Percentiles rank a stretch among this genome's conserved stretches.
Evolutionary conservation across 495 filamentous ascomycete genomes (phyloP).

Genomic region (Stereocaulon alpinum): DNA sequence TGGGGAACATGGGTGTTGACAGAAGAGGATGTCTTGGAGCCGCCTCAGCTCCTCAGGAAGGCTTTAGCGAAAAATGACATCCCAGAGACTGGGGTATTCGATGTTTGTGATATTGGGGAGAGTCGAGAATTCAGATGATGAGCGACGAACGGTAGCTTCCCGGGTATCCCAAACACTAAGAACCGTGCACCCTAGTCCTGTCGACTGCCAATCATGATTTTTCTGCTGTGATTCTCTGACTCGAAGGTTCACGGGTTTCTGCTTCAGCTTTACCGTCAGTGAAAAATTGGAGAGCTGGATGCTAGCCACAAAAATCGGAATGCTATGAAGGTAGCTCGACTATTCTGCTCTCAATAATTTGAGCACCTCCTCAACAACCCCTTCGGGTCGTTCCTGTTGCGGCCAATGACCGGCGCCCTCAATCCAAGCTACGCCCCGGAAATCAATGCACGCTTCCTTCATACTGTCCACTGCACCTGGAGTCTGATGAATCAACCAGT

Average conservation of each 20-base stretch:
- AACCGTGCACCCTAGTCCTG: no score
- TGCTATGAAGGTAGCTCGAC: neutral
- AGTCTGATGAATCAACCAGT: conserved; percentile 61
- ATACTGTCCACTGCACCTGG: conserved; percentile 53
- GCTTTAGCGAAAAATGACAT: conserved; percentile 64
- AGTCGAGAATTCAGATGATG: conserved; percentile 57
- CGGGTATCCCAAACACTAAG: neutral
- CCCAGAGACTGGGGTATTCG: conserved; percentile 72
- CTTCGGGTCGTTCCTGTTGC: conserved; percentile 53
- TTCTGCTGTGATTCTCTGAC: neutral
- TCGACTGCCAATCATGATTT: neutral
- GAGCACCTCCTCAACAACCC: conserved; percentile 40
- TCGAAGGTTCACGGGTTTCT: neutral
- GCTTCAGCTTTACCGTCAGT: neutral
- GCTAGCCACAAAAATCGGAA: neutral
- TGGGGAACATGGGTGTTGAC: conserved; percentile 81
- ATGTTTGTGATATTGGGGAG: conserved; percentile 79
- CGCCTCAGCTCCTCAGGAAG: conserved; percentile 61
- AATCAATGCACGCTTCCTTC: conserved; percentile 40
- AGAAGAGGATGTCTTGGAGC: conserved; percentile 75
- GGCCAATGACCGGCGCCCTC: conserved; percentile 58
- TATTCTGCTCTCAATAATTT: conserved; percentile 28
- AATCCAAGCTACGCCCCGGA: conserved; percentile 40
- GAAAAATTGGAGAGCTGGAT: neutral
- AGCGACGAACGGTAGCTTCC: neutral